Evolutionary conservation across 1,284 basidiomycete genomes (phyloP).

Genomic region (Cryptococcus neoformans): DNA sequence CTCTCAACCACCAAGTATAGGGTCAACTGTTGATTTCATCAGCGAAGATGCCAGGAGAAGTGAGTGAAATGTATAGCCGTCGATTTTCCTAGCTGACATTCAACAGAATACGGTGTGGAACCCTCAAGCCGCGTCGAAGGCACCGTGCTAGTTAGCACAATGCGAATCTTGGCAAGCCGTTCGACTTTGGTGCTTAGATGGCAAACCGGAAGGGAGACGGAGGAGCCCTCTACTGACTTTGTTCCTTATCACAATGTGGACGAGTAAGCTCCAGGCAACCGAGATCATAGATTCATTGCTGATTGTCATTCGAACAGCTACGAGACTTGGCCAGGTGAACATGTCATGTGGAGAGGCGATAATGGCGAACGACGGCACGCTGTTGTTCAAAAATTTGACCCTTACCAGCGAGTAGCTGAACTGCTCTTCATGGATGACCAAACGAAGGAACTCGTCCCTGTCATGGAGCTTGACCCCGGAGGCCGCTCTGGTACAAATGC

Average conservation of each 20-base stretch:
- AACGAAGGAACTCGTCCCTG: constrained; percentile 65
- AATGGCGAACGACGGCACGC: constrained; percentile 60
- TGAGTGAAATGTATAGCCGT: no score
- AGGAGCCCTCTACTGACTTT: constrained; percentile 62
- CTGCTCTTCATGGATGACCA: constrained; percentile 28
- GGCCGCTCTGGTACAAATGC: constrained; percentile 50
- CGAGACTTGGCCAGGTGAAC: constrained; percentile 73
- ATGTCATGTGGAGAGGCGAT: constrained; percentile 80
- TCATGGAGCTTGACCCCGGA: constrained; percentile 77
- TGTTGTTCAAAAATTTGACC: constrained; percentile 73
- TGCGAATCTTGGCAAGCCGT: constrained; percentile 66
- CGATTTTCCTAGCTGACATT: no score
- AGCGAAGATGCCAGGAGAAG: constrained; percentile 6
- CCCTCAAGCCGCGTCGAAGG: constrained; percentile 20
- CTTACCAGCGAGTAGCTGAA: constrained; percentile 66
- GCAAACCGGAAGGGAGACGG: constrained; percentile 72
- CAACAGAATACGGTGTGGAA: constrained; percentile 18
- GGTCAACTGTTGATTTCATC: constrained; percentile 43
- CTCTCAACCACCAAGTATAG: constrained; percentile 37
- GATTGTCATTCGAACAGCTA: constrained; percentile 21
- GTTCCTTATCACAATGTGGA: constrained; percentile 66
- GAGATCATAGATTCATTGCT: neutral
- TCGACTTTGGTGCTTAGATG: constrained; percentile 73
- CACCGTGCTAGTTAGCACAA: constrained; percentile 56
- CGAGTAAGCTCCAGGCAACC: constrained; percentile 32